Percentiles rank a stretch among this genome's conserved stretches.
Evolutionary conservation across 495 filamentous ascomycete species (phyloP).

Genomic region (Hypoxylon rickii): DNA sequence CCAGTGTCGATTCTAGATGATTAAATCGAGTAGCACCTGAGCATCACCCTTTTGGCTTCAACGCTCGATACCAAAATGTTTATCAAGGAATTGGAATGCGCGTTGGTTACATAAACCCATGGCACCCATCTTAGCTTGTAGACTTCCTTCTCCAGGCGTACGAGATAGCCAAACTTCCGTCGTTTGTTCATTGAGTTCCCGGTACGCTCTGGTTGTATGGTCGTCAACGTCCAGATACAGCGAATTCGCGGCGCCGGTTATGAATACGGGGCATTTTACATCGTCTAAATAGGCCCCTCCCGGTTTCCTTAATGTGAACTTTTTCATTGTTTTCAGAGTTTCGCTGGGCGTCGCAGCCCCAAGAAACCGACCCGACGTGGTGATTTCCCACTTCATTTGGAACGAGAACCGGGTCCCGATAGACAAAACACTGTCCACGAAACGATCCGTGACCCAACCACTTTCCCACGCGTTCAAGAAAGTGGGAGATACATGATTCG

Average conservation of each 20-base stretch:
- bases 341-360: not conserved
- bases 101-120: not conserved
- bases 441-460: not conserved
- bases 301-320: not conserved
- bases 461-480: not conserved
- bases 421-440: not conserved
- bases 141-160: conserved; percentile 18
- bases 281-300: no score
- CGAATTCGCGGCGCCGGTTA: conserved; percentile 28
- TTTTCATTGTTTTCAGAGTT: not conserved
- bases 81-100: not conserved
- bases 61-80: not conserved
- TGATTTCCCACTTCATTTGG: not conserved
- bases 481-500: conserved; percentile 28
- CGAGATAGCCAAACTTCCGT: conserved; percentile 28
- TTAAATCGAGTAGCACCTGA: no score
- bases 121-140: conserved; percentile 36
- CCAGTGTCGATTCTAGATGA: no score
- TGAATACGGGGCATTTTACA: conserved; percentile 37
- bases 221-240: not conserved
- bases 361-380: not conserved
- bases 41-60: no score
- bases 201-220: not conserved
- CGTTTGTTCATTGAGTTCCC: not conserved
- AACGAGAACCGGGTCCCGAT: not conserved